phyloP scores from a whole-genome alignment of 2,329 filamentous ascomycete species.

The Calonectria pteridis region DNA sequence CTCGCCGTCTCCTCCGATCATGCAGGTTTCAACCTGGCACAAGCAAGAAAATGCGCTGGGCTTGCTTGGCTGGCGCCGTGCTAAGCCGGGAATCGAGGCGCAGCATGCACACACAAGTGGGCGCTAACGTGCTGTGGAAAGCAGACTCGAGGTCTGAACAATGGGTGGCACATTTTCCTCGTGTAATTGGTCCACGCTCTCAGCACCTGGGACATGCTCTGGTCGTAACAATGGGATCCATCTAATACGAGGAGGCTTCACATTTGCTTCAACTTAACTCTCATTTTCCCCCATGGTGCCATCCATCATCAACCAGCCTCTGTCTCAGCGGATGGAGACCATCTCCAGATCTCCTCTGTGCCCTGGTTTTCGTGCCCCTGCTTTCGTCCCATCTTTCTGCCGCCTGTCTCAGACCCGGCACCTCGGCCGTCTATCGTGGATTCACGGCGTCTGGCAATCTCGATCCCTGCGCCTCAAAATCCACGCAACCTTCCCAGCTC shows the following conservation, averaged over 20 bases:
- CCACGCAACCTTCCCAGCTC: constrained; percentile 19
- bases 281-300: background rate
- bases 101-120: background rate
- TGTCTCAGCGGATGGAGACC: background rate
- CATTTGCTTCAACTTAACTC: background rate
- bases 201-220: background rate
- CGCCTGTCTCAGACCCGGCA: background rate
- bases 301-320: background rate
- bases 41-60: background rate
- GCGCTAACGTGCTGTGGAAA: background rate
- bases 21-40: constrained; percentile 7
- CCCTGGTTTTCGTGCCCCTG: background rate
- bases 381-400: background rate
- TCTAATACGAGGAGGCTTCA: background rate
- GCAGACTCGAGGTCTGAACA: background rate
- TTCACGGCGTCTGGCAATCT: background rate
- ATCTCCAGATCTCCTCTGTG: background rate
- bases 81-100: constrained; percentile 13
- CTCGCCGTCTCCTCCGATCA: background rate
- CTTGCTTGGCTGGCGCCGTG: constrained; percentile 1
- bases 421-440: background rate
- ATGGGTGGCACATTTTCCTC: background rate
- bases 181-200: background rate
- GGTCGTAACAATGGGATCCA: background rate
- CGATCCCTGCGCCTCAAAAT: constrained; percentile 20